Evolutionary conservation across 129 eudicot genomes (phyloP), one percentile per base, ranked within the genome.

Genomic region (Flaveria robusta): DNA sequence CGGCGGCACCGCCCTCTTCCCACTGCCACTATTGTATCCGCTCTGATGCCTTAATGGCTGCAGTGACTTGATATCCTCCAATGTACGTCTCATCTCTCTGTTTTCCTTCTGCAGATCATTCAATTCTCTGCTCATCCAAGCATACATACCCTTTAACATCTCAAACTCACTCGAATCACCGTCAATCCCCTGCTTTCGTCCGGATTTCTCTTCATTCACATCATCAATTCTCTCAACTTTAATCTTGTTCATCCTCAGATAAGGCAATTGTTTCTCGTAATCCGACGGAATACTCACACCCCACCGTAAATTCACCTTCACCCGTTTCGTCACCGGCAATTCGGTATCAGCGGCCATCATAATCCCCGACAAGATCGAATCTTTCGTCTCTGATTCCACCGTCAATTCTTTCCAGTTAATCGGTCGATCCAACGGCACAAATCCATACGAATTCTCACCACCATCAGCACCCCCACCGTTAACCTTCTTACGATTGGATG

Each of bases 111-210:
- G 85, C 39, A 93, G 68, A 64, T 73, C 82, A 68, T 70, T 88
- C 84, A 93, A 49, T 82, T 93, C 98, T 34, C 77, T 84, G 45
- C 86, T 86, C 93, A 88, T 90, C 97, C 89, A 91, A 9, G 84
- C 49, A 76, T 85, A 84, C 98, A 88, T 87, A 2, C 97, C 96
- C 79, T 87, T 91, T 71, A 93, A 74, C 83, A 86, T 55, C 82
- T 87, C 96, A 80, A 81, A 43, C 63, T 90, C 90, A 2, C 81
- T 74, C 7, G 23, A 41, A 67, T 63, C 79, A 11, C 71, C 67
- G 16, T 64, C 87, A 1, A 16, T n/a, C 75, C 43, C 74, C 74
- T 16, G 67, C 52, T 75, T 78, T n/a, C 66, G 69, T 49, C 34
- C 41, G 72, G 6, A 67, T 49, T 79, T 68, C 34, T 58, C 82